Evolutionary conservation across 2,329 filamentous ascomycete genomes (phyloP).

Genomic region (Pseudogymnoascus sp.): DNA sequence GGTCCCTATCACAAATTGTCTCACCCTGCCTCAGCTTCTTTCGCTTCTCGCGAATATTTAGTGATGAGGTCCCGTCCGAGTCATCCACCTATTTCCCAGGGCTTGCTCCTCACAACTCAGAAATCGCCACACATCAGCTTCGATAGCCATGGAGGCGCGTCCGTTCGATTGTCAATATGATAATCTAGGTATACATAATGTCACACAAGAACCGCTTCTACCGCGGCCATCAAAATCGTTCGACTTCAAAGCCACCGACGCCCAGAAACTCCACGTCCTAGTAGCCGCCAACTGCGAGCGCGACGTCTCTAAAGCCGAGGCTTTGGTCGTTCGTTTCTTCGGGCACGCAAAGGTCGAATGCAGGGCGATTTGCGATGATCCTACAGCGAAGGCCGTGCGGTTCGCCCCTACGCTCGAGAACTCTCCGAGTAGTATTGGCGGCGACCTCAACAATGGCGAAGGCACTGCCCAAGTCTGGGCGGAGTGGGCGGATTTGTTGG

Average conservation of each 20-base stretch:
- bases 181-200: background rate
- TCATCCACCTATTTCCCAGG: background rate
- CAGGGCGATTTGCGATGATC: conserved; percentile 55
- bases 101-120: conserved; percentile 1
- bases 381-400: conserved; percentile 53
- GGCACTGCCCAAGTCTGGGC: conserved; percentile 47
- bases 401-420: conserved; percentile 26
- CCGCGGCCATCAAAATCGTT: conserved; percentile 19
- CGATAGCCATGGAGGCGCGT: background rate
- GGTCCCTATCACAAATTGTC: background rate
- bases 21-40: background rate
- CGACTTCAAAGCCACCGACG: conserved; percentile 39
- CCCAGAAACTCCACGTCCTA: conserved; percentile 49
- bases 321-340: conserved; percentile 57
- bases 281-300: conserved; percentile 57
- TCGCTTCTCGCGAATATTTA: conserved; percentile 5
- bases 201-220: conserved; percentile 17
- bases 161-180: background rate
- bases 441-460: background rate
- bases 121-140: background rate
- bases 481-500: conserved; percentile 84
- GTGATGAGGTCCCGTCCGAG: conserved; percentile 4
- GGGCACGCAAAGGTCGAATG: conserved; percentile 55
- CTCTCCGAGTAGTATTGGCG: conserved; percentile 18
- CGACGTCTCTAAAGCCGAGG: conserved; percentile 56